A percentile compares a stretch with the other conserved stretches of the same genome.
phyloP scores from a whole-genome alignment of 1,284 basidiomycete genomes.

The Hortiboletus rubellus region DNA sequence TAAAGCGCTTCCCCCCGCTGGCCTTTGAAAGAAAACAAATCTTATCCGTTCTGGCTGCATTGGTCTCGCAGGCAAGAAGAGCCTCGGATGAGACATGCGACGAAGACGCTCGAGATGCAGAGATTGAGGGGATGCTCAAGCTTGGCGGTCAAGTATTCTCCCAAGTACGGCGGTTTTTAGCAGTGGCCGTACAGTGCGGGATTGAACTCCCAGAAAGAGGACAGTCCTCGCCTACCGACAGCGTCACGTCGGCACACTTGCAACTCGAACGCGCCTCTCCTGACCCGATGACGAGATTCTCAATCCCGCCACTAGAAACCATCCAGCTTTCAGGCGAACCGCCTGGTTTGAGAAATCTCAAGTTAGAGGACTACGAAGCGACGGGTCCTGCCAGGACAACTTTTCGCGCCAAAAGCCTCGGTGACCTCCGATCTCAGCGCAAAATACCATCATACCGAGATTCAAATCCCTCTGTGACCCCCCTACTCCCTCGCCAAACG shows the following conservation, averaged over 20 bases:
- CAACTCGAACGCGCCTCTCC: conserved; percentile 16
- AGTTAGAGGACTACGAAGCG: conserved; percentile 23
- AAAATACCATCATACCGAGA: conserved; percentile 32
- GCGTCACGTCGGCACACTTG: conserved; percentile 35
- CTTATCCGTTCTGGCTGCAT: conserved; percentile 76
- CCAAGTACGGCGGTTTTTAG: conserved; percentile 68
- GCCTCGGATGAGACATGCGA: conserved; percentile 61
- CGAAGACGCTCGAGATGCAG: conserved; percentile 52
- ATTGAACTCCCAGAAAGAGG: conserved; percentile 66
- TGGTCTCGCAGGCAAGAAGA: conserved; percentile 83
- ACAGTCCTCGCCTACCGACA: conserved; percentile 40
- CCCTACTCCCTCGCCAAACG: conserved; percentile 37
- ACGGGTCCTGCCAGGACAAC: conserved; percentile 35
- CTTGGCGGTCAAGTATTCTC: conserved; percentile 74
- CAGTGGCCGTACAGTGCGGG: conserved; percentile 78
- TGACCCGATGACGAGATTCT: conserved; percentile 15
- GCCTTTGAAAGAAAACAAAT: conserved; percentile 82
- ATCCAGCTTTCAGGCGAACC: conserved; percentile 12
- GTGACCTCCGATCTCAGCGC: conserved; percentile 48
- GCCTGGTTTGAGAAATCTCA: conserved; percentile 11
- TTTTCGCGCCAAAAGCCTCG: conserved; percentile 52
- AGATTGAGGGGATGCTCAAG: conserved; percentile 72
- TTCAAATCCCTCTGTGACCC: conserved; percentile 33
- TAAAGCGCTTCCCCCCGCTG: conserved; percentile 68
- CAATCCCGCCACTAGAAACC: conserved; percentile 15